These are phyloP conservation scores for Schizochytrium sp. DNA, from an alignment of 108 stramenopile genomes.

Conservation along the genomic window DNA sequence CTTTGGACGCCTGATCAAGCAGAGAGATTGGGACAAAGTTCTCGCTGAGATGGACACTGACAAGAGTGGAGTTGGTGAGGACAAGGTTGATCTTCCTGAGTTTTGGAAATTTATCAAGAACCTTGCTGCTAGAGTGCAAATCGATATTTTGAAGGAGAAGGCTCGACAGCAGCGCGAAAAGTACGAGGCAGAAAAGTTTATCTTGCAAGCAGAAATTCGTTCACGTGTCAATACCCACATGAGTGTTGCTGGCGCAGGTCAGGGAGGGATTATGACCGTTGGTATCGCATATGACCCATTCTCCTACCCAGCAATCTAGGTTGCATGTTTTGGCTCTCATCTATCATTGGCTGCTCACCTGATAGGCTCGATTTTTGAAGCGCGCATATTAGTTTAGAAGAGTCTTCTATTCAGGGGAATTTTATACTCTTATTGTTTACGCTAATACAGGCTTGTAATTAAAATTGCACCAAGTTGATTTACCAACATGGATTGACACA, in stretches of 20 bases:
- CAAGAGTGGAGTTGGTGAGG: neutral
- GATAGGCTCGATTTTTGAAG: too few species aligned
- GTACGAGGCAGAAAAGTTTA: conserved; percentile 8
- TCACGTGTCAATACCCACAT: conserved; percentile 7
- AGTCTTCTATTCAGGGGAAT: too few species aligned
- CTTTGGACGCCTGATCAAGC: neutral
- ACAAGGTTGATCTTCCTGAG: conserved; percentile 13
- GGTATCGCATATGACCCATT: conserved; percentile 29
- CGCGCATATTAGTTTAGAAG: too few species aligned
- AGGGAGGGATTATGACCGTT: conserved; percentile 1
- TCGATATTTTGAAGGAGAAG: conserved; percentile 19
- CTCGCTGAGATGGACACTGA: conserved; percentile 55
- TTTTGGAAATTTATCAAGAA: conserved; percentile 52
- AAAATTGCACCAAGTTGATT: too few species aligned
- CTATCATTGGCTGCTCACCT: too few species aligned
- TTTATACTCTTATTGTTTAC: too few species aligned
- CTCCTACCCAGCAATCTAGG: neutral
- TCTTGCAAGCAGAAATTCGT: conserved; percentile 2
- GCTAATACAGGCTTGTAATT: too few species aligned
- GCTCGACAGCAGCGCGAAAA: conserved; percentile 15
- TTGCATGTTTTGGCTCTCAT: too few species aligned
- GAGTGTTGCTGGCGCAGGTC: neutral
- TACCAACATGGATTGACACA: neutral
- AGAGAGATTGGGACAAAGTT: conserved; percentile 49
- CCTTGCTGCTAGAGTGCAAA: conserved; percentile 23